Conservation (phyloP, 345 rosid species). For the Acer saccharum region DNA sequence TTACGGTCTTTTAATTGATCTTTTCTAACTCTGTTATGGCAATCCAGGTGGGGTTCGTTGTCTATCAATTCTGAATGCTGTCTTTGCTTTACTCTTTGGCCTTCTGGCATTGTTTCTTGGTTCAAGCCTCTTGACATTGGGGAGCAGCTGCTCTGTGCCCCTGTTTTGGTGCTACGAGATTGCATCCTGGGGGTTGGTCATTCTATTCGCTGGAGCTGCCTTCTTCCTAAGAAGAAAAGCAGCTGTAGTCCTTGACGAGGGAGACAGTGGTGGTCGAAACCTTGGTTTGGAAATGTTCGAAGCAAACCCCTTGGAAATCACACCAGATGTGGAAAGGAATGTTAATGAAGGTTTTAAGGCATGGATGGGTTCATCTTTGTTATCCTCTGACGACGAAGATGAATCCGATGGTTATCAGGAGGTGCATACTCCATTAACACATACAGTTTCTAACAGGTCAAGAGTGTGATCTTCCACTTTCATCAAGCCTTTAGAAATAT, state of each 20-base stretch:
- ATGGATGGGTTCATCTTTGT: conserved; percentile 90
- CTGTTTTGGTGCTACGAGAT: conserved; percentile 97
- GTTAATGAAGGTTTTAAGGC: conserved; percentile 84
- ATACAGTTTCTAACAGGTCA: conserved; percentile 44
- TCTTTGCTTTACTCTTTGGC: conserved; percentile 73
- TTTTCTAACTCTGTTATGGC: conserved; percentile 15
- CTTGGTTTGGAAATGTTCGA: conserved; percentile 89
- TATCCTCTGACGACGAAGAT: conserved; percentile 93
- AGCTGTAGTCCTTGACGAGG: conserved; percentile 67
- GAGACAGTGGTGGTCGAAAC: conserved; percentile 57
- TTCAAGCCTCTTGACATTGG: conserved; percentile 86
- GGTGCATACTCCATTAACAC: conserved; percentile 35
- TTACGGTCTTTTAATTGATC: not conserved
- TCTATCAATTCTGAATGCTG: conserved; percentile 67
- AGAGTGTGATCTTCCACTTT: conserved; percentile 28
- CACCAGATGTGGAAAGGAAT: conserved; percentile 80
- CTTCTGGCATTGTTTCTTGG: conserved; percentile 88
- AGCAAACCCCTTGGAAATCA: conserved; percentile 64
- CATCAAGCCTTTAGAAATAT: conserved; percentile 5
- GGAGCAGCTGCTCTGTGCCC: conserved; percentile 86
- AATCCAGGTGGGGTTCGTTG: conserved; percentile 88
- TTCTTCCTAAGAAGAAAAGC: conserved; percentile 75
- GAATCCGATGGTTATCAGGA: conserved; percentile 59
- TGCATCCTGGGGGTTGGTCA: conserved; percentile 77
- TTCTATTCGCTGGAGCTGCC: conserved; percentile 74